Base-by-base conservation (phyloP, 2,329 filamentous ascomycete species). In the Macrophomina pseudophaseolina region DNA sequence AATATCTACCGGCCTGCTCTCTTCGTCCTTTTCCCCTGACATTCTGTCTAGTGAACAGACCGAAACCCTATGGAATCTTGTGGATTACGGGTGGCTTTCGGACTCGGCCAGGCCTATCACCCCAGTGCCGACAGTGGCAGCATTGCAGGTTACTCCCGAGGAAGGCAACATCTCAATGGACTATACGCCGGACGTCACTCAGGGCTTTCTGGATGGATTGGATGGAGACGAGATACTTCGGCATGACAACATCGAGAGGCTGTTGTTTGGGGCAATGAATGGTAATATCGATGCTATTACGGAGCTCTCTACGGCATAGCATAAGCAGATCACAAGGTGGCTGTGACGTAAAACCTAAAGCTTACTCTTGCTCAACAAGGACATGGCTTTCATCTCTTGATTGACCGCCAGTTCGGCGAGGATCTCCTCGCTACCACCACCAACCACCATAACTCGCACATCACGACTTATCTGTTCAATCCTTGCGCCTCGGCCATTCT, bases 361-460 rank as follows among this genome's bases (percentile, higher is more conserved):
- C 53, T 56, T 56, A 32, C 5, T 56, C 35, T 42, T n/a, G n/a
- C 35, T 12, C 8, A 18, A n/a, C 0, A 9, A 38, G 70, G 71
- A 35, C 53, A 56, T 56, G 0, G 74, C 40, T 62, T 76, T 75
- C 67, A 75, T 65, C 16, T 74, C 74, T 59, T 75, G 73, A 49
- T 73, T 67, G 6, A 75, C 74, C 2, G 74, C 74, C 8, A 75
- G 69, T 67, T 75, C 74, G 49, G 74, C 70, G 32, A 75, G 52
- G 18, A 74, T 73, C 62, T 75, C 74, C 52, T 76, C 73, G 7
- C 69, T 70, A 0, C 74, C 74, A 11, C 73, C 69, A 40, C 44
- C 33, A 12, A 46, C 49, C 4, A 58, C 28, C 40, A 64, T 32
- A 2, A 62, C 42, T 23, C 44, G n/a, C 1, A 51, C 60, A 38